Percentiles rank a stretch among this genome's conserved stretches.
phyloP scores from a whole-genome alignment of 2,329 filamentous ascomycete genomes.

The Ophiobolus disseminans region DNA sequence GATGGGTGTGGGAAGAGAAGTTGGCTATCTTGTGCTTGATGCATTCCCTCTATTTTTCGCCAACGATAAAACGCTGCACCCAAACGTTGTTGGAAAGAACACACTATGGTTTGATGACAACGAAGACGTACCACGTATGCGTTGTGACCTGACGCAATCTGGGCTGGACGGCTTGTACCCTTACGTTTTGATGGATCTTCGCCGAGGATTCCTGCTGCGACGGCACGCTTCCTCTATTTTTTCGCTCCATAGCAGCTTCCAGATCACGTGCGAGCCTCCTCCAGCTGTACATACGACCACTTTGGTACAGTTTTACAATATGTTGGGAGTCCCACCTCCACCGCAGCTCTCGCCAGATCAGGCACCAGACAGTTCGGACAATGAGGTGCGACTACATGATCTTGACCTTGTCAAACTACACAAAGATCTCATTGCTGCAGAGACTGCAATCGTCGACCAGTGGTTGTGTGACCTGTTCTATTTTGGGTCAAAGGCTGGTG shows the following conservation, averaged over 20 bases:
- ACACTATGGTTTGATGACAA: too few relatives aligned
- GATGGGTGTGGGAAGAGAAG: not conserved
- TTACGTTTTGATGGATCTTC: not conserved
- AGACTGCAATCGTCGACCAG: too few relatives aligned
- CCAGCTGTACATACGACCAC: not conserved
- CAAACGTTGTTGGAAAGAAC: too few relatives aligned
- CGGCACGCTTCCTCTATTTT: not conserved
- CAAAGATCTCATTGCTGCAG: too few relatives aligned
- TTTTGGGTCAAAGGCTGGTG: too few relatives aligned
- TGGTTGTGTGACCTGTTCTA: too few relatives aligned
- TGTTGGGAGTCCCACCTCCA: too few relatives aligned
- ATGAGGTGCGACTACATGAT: too few relatives aligned
- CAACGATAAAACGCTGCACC: too few relatives aligned
- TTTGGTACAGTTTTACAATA: not conserved
- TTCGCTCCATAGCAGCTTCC: not conserved
- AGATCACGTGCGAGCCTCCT: not conserved
- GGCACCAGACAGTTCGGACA: too few relatives aligned
- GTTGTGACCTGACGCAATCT: not conserved
- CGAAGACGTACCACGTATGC: not conserved
- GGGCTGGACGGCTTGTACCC: not conserved
- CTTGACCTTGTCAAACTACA: too few relatives aligned
- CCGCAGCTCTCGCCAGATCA: too few relatives aligned
- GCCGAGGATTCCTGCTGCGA: not conserved
- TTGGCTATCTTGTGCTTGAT: not conserved
- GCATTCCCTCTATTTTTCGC: not conserved